Percentiles rank a stretch among this genome's conserved stretches.
phyloP scores from a whole-genome alignment of 768 basidiomycete genomes.

The Piloderma croceum region DNA sequence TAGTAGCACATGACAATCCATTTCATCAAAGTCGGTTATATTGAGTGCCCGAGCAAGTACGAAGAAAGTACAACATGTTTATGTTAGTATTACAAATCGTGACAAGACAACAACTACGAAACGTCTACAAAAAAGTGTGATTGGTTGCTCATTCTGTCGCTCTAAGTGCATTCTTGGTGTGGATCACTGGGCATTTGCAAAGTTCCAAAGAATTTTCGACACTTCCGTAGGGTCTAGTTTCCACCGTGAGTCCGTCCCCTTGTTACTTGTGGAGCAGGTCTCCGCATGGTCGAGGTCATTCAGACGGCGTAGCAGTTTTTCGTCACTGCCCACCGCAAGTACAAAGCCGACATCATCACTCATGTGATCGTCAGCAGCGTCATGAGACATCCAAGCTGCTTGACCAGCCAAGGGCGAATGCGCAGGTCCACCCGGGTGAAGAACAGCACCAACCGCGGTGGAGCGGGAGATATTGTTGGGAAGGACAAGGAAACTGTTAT shows the following conservation, averaged over 20 bases:
- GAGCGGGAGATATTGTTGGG: conserved; percentile 80
- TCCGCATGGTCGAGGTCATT: conserved; percentile 70
- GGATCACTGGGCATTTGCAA: conserved; percentile 23
- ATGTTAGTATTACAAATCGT: too few relatives aligned
- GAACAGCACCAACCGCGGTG: conserved; percentile 76
- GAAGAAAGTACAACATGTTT: too few relatives aligned
- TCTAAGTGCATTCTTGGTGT: too few relatives aligned
- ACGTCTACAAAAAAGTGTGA: too few relatives aligned
- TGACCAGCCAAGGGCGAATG: conserved; percentile 32
- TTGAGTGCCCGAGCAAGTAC: too few relatives aligned
- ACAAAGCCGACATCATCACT: conserved; percentile 50
- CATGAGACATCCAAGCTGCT: conserved; percentile 37
- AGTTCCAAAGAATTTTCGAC: conserved; percentile 27
- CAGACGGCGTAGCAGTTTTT: conserved; percentile 69
- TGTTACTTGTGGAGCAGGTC: conserved; percentile 65
- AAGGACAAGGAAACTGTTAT: conserved; percentile 74
- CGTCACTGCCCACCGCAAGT: conserved; percentile 66
- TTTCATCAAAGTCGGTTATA: too few relatives aligned
- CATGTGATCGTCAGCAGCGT: conserved; percentile 28
- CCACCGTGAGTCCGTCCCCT: conserved; percentile 81
- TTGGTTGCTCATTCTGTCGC: too few relatives aligned
- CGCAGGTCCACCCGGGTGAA: conserved; percentile 57
- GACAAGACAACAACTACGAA: too few relatives aligned
- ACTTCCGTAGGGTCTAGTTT: conserved; percentile 36
- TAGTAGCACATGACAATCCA: too few relatives aligned